Percentiles rank a stretch among this genome's conserved stretches.
phyloP scores from a whole-genome alignment of 345 rosid species.

The Carallia pectinifolia region DNA sequence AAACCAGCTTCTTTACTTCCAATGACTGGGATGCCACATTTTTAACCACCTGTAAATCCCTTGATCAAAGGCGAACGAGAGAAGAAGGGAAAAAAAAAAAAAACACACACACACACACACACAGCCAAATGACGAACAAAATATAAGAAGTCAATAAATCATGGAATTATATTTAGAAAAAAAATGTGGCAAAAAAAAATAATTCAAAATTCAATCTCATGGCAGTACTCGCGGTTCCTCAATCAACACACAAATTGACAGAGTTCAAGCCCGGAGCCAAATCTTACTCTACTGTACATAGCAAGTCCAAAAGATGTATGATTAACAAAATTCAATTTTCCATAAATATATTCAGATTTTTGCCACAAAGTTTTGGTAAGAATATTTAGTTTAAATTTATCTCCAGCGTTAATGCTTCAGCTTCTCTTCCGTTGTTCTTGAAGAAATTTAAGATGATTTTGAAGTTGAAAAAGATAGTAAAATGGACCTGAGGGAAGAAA shows the following conservation, averaged over 20 bases:
- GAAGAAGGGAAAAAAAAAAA: background rate
- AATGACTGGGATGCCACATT: slow-evolving; percentile 90
- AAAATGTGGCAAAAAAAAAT: background rate
- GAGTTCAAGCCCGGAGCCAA: too few relatives aligned
- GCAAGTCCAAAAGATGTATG: too few relatives aligned
- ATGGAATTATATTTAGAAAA: background rate
- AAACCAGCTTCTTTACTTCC: slow-evolving; percentile 96
- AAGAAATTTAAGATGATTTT: background rate
- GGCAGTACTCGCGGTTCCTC: background rate
- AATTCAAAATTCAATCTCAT: background rate
- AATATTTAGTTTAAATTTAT: too few relatives aligned
- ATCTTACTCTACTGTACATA: too few relatives aligned
- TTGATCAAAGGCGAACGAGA: slow-evolving; percentile 2
- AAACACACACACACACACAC: background rate
- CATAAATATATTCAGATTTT: too few relatives aligned
- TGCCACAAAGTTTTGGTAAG: too few relatives aligned
- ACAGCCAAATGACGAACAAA: background rate
- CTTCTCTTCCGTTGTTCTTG: too few relatives aligned
- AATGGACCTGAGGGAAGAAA: slow-evolving; percentile 87
- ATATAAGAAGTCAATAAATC: background rate
- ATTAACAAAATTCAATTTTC: too few relatives aligned
- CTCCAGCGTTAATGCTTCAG: too few relatives aligned
- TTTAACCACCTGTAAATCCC: slow-evolving; percentile 77
- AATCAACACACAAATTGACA: too few relatives aligned
- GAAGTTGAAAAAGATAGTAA: background rate